Base-by-base conservation (phyloP, 768 basidiomycete species). In the Crucibulum laeve region DNA sequence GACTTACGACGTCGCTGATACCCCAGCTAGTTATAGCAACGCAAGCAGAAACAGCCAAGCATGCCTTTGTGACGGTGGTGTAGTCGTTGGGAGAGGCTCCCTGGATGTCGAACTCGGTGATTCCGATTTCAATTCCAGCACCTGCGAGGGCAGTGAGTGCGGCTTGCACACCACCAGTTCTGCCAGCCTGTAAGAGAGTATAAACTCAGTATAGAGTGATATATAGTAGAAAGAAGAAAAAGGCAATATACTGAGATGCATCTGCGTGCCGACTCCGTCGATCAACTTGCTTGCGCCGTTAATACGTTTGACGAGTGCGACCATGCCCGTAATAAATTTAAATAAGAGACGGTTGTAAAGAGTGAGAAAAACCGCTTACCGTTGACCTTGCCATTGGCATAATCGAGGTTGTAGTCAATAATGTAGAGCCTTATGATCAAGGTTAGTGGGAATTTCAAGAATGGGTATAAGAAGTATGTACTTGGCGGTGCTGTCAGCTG, bases 11-110 rank as follows among this genome's bases (percentile, higher is more conserved):
- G 52, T 77, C 73, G 52, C 67, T 63, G 32, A 75, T 69, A 53
- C 72, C 72, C 73, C 73, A 76, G 36, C 61, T 63, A 23, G 74
- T 76, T 56, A 77, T 72, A n/a, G 67, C 62, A 21, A 73, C 63
- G 52, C 75, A 76, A 14, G 50, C 47, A 1, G 69, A 55, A 7
- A 65, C 63, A 23, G 57, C 58, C 36, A 75, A 49, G 53, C 74
- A 78, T 5, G 75, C 75, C 23, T 68, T 68, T 17, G 65, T 65
- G 33, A 74, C 74, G 2, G 61, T 56, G 21, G 53, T 57, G 52
- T 76, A 77, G 55, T 77, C 74, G 40, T 58, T 67, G n/a, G 67
- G 38, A 0, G 64, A 44, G 33, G 60, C 63, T 38, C 57, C 56
- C 4, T 59, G 62, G 36, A 74, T 75, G 48, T 71, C 68, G 26